Conservation (phyloP, 495 filamentous ascomycete genomes). For the Filosporella fistucella region DNA sequence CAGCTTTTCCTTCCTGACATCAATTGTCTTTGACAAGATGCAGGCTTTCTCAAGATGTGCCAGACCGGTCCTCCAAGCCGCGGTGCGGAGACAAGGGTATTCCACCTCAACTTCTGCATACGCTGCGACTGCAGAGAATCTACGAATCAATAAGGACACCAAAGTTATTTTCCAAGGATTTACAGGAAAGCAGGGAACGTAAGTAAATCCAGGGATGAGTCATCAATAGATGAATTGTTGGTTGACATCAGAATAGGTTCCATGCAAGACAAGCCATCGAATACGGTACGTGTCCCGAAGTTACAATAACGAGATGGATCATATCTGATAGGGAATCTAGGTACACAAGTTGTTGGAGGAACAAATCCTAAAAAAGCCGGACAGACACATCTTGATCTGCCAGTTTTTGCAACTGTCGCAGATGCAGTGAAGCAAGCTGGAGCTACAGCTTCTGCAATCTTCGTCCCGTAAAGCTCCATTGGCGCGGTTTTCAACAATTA, state of each 20-base stretch:
- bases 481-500: neutral
- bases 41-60: constrained; percentile 27
- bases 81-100: constrained; percentile 21
- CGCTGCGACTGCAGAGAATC: constrained; percentile 77
- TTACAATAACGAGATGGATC: constrained; percentile 18
- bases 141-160: constrained; percentile 87
- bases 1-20: constrained; percentile 17
- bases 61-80: constrained; percentile 22
- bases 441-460: constrained; percentile 89
- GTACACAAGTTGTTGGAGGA: constrained; percentile 95
- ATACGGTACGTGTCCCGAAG: constrained; percentile 64
- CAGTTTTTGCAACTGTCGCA: constrained; percentile 85
- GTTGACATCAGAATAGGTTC: constrained; percentile 56
- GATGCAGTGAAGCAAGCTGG: constrained; percentile 91
- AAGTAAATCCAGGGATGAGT: constrained; percentile 35
- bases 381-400: constrained; percentile 78
- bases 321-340: constrained; percentile 38
- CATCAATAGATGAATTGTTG: constrained; percentile 4
- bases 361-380: constrained; percentile 99
- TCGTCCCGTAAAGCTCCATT: constrained; percentile 71
- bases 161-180: constrained; percentile 97
- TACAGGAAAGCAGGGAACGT: constrained; percentile 98
- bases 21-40: constrained; percentile 31
- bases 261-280: constrained; percentile 97
- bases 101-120: constrained; percentile 55